Percentiles rank a stretch among this genome's conserved stretches.
Evolutionary conservation across 83 land plant genomes (phyloP).

Genomic region (Isoetes engelmannii): DNA sequence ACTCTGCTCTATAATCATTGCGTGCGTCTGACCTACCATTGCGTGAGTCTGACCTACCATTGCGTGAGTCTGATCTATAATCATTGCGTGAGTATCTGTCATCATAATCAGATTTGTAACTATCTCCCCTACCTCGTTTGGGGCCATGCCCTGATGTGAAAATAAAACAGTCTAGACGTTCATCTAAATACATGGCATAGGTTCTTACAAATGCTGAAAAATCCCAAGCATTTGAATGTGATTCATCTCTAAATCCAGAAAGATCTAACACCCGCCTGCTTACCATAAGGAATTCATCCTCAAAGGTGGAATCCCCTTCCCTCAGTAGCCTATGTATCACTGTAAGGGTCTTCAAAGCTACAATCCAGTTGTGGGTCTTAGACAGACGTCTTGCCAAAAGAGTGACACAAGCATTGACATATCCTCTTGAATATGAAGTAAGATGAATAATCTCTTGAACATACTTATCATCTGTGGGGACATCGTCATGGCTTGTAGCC

Average conservation of each 20-base stretch:
- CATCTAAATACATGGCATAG: conserved; percentile 68
- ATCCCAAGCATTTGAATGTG: conserved; percentile 64
- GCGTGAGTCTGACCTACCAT: conserved; percentile 9
- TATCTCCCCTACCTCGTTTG: background rate
- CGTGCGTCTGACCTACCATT: conserved; percentile 9
- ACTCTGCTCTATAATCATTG: background rate
- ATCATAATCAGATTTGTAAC: conserved; percentile 3
- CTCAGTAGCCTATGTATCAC: conserved; percentile 49
- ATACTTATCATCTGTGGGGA: conserved; percentile 46
- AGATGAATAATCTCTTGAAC: conserved; percentile 43
- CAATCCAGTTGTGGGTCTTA: conserved; percentile 67
- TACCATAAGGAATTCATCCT: conserved; percentile 56
- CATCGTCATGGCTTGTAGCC: conserved; percentile 74
- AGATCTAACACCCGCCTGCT: conserved; percentile 55
- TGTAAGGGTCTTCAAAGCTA: conserved; percentile 63
- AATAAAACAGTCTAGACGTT: conserved; percentile 55
- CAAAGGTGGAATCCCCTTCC: conserved; percentile 51
- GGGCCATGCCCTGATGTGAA: conserved; percentile 13
- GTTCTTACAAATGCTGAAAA: conserved; percentile 67
- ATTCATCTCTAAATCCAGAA: conserved; percentile 70
- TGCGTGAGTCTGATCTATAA: background rate
- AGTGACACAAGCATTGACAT: conserved; percentile 44
- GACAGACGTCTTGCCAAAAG: conserved; percentile 45
- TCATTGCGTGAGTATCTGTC: background rate
- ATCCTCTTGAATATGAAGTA: conserved; percentile 31